Evolutionary conservation across 352 stramenopile genomes (phyloP), one percentile per base, ranked within the genome.

Genomic region (Phytopythium sindhum): DNA sequence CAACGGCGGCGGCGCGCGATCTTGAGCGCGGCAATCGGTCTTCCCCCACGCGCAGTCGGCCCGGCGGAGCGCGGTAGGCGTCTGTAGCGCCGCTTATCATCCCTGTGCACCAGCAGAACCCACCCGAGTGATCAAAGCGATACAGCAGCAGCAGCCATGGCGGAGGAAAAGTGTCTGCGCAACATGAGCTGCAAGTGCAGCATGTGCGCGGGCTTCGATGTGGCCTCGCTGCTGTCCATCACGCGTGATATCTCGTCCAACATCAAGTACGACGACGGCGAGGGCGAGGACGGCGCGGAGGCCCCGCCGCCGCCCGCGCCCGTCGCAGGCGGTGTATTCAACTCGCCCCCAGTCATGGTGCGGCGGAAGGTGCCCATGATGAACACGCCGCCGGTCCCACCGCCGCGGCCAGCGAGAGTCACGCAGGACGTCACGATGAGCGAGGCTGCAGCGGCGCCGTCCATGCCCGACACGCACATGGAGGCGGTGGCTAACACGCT

Each of bases 131-230:
- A 45, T 15, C 26, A 21, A 17, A 52, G n/a, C 26, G 29, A 55
- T 19, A 2, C n/a, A n/a, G n/a, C n/a, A 63, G 24, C 23, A 47
- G 56, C 50, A 47, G 66, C 35, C n/a, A 93, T 93, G 84, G 77
- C 72, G 35, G 82, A 86, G 50, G 74, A 91, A 44, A 89, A 87
- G 74, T 96, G 88, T 55, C 73, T 95, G 42, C 86, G 88, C 61
- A 95, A 88, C 69, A 91, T 93, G 81, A 96, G 78, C 67, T 96
- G 88, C 80, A 90, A 63, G 62, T 96, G 88, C 74, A 77, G 69
- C 54, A 81, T 95, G 63, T 96, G 88, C 69, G 75, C 81, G 23
- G 84, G 86, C 63, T 88, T 94, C 63, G 86, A 96, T 67, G 72
- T 95, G 33, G 77, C 80, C 12, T 82, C 75, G 64, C 73, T 96